Evolutionary conservation across 164 flowering plant genomes (phyloP), one percentile per base, ranked within the genome.

Genomic region (Hamamelis virginiana): DNA sequence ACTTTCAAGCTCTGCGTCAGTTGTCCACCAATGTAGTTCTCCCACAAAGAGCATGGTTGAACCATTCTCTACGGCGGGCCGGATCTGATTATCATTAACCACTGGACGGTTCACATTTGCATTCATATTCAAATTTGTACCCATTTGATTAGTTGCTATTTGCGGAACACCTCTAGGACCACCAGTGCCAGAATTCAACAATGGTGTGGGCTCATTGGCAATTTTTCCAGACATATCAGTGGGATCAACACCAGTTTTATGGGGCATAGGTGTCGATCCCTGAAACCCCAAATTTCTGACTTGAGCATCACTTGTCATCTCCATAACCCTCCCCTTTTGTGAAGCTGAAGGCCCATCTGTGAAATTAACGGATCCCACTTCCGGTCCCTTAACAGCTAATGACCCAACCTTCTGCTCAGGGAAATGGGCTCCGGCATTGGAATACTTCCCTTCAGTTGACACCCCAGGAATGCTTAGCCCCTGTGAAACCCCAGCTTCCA

Each of bases 11-110:
- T 89, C 94, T 18, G 91, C 84, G 80, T 89, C 94, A 41, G 94
- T 89, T 38, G 94, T 89, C 94, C 94, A 89, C 94, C 94, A 89
- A 64, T 85, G 91, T 25, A 89, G 59, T 57, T 89, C 91, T 58
- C 93, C 91, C 44, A 89, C 91, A 80, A 83, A 89, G 33, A 89
- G 78, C 84, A 80, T 89, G 58, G 87, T 78, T 8, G 80, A 63
- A 45, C 94, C 88, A 80, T 78, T 85, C 47, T 83, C 89, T 12
- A 74, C 69, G 23, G 76, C 62, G 13, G 82, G 82, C 33, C 82
- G 77, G 51, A 38, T 75, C 15, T 55, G 48, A 67, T 70, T 83
- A 44, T 82, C 91, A 72, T 68, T 80, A 25, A 60, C 76, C 45
- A 70, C 56, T 14, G 78, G 63, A 22, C 76, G 80, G 59, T 70